Conservation (phyloP, 2,329 filamentous ascomycete genomes). For the Onygenales sp. region DNA sequence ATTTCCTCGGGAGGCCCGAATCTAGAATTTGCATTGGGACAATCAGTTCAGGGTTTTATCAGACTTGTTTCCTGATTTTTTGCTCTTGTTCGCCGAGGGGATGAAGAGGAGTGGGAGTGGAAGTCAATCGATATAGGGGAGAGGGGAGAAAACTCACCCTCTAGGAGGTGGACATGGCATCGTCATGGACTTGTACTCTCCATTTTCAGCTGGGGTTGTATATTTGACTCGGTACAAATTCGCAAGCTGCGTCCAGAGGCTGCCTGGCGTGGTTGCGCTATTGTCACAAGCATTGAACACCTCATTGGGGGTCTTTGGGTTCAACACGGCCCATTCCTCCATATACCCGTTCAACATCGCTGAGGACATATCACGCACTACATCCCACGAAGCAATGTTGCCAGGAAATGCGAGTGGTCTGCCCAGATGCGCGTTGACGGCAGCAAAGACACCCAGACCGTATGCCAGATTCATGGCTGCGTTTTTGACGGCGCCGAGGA, state of each 20-base stretch:
- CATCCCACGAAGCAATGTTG: conserved; percentile 13
- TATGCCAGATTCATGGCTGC: conserved; percentile 18
- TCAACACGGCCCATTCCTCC: conserved; percentile 21
- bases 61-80: not conserved
- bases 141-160: conserved; percentile 9
- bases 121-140: not conserved
- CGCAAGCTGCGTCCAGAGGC: conserved; percentile 18
- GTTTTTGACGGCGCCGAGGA: conserved; percentile 18
- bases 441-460: conserved; percentile 15
- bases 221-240: conserved; percentile 18
- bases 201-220: conserved; percentile 8
- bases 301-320: conserved; percentile 14
- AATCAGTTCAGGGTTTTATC: not conserved
- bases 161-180: conserved; percentile 10
- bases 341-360: conserved; percentile 17
- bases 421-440: conserved; percentile 14
- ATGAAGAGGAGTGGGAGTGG: too few species aligned
- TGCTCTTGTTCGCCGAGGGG: not conserved
- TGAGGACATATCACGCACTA: conserved; percentile 12
- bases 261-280: conserved; percentile 16
- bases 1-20: conserved; percentile 36
- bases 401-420: conserved; percentile 15
- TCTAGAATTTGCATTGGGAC: conserved; percentile 10
- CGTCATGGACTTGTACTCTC: conserved; percentile 5
- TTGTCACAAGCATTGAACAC: conserved; percentile 21